These are phyloP conservation scores for Triangularia setosa DNA, from an alignment of 2,329 filamentous ascomycete species.

Conservation along the genomic window DNA sequence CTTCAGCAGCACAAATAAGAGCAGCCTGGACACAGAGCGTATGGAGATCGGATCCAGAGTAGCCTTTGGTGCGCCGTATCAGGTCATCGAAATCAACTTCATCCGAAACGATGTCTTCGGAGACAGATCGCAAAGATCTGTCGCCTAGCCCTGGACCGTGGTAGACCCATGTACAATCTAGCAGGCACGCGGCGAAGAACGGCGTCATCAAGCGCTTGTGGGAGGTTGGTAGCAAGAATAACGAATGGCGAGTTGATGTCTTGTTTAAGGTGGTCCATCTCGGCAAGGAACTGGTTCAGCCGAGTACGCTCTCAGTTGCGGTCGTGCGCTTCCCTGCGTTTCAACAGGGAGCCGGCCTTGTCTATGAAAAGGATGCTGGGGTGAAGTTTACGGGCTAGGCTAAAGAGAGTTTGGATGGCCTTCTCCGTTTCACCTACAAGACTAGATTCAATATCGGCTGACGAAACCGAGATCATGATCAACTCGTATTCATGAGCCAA, in stretches of 20 bases:
- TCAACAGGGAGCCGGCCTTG: conserved; percentile 86
- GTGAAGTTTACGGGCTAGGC: conserved; percentile 24
- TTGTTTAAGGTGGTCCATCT: conserved; percentile 81
- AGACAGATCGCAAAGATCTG: neutral
- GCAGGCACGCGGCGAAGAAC: neutral
- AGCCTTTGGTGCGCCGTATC: neutral
- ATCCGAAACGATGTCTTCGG: neutral
- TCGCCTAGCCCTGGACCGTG: too few species aligned
- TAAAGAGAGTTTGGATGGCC: conserved; percentile 28
- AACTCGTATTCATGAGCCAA: conserved; percentile 21
- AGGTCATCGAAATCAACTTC: neutral
- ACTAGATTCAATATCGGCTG: conserved; percentile 16
- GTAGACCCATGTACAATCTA: neutral
- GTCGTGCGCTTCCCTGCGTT: conserved; percentile 61
- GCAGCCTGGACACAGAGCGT: neutral
- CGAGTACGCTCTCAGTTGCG: conserved; percentile 66
- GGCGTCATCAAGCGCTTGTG: conserved; percentile 66
- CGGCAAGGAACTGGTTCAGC: conserved; percentile 92
- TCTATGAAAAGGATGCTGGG: conserved; percentile 41
- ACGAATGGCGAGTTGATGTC: conserved; percentile 71
- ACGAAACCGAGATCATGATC: conserved; percentile 25
- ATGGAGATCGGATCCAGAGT: neutral
- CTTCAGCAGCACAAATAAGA: neutral
- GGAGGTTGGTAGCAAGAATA: conserved; percentile 95
- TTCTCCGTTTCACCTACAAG: conserved; percentile 29